These are phyloP conservation scores for Brassica juncea DNA, from an alignment of 345 rosid species.

Conservation along the genomic window DNA sequence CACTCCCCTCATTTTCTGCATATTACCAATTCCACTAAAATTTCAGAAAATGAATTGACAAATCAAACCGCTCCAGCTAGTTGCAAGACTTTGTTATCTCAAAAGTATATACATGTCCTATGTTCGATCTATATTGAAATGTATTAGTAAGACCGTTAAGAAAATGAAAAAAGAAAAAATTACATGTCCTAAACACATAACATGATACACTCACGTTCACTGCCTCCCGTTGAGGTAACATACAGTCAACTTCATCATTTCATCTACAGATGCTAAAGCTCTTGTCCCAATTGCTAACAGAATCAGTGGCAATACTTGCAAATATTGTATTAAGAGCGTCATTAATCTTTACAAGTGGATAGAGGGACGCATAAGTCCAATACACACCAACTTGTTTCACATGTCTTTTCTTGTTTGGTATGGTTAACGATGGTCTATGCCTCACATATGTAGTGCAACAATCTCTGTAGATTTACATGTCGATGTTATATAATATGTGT, in stretches of 20 bases:
- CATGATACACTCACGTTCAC: not conserved
- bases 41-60: not conserved
- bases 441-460: slow-evolving; percentile 29
- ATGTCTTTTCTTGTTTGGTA: slow-evolving; percentile 34
- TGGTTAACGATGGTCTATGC: slow-evolving; percentile 32
- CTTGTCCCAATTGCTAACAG: not conserved
- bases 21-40: not conserved
- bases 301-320: not conserved
- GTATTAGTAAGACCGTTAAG: not conserved
- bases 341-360: slow-evolving; percentile 33
- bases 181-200: slow-evolving; percentile 9
- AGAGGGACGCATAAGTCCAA: slow-evolving; percentile 34
- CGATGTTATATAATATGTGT: slow-evolving; percentile 16
- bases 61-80: not conserved
- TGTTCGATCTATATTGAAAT: not conserved
- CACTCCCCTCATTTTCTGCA: no score
- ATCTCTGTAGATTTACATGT: slow-evolving; percentile 37
- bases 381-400: slow-evolving; percentile 36
- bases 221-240: slow-evolving; percentile 4
- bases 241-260: slow-evolving; percentile 1
- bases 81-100: not conserved
- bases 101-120: not conserved
- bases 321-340: slow-evolving; percentile 21
- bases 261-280: slow-evolving; percentile 9
- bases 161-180: not conserved